Percentiles rank a stretch among this genome's conserved stretches.
Conservation (phyloP, 2,329 filamentous ascomycete species). For the Aureobasidium sp. region DNA sequence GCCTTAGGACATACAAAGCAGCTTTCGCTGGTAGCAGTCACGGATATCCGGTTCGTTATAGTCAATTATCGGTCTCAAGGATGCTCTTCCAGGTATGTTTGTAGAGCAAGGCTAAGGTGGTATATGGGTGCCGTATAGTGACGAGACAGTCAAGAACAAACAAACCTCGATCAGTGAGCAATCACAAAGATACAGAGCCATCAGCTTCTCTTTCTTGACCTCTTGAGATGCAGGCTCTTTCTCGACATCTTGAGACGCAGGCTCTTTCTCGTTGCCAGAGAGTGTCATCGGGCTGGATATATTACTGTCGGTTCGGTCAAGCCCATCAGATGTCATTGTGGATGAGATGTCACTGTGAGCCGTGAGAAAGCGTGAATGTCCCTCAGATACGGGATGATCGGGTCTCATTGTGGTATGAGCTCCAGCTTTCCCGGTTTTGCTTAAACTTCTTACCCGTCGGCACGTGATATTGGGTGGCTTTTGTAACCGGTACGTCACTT, state of each 20-base stretch:
- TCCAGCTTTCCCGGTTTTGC: background rate
- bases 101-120: too few species aligned
- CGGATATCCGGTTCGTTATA: background rate
- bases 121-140: too few species aligned
- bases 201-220: background rate
- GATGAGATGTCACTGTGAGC: conserved; percentile 9
- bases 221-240: too few species aligned
- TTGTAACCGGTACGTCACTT: background rate
- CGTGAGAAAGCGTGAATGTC: background rate
- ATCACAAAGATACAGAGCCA: background rate
- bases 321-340: background rate
- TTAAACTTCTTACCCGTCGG: background rate
- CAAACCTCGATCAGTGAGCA: background rate
- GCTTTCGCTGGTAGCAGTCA: background rate
- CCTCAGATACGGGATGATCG: background rate
- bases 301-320: background rate
- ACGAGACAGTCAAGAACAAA: background rate
- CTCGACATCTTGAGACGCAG: too few species aligned
- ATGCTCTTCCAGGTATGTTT: too few species aligned
- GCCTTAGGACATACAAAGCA: background rate
- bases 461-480: conserved; percentile 19
- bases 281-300: too few species aligned
- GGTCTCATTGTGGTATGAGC: background rate
- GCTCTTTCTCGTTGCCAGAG: too few species aligned
- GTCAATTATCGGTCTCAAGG: too few species aligned